Conservation (phyloP, 371 early-diverging fungal species). For the Syncephalis fuscata region DNA sequence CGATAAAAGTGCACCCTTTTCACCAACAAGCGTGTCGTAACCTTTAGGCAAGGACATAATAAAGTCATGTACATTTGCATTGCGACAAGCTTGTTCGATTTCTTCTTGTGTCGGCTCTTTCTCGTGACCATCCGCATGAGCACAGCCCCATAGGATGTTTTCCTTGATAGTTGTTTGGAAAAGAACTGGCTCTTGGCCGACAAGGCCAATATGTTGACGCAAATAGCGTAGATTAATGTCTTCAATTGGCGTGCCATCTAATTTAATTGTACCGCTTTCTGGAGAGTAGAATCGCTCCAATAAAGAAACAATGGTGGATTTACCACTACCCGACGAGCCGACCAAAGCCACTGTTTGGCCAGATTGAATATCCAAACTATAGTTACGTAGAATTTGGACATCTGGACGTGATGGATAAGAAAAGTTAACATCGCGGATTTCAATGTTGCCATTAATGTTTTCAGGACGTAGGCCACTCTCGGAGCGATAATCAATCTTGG, state of each 20-base stretch:
- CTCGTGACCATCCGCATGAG: slow-evolving; percentile 15
- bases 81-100: slow-evolving; percentile 25
- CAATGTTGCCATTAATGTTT: slow-evolving; percentile 41
- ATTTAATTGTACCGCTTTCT: slow-evolving; percentile 28
- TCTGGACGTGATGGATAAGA: slow-evolving; percentile 59
- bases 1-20: slow-evolving; percentile 31
- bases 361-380: slow-evolving; percentile 41
- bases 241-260: slow-evolving; percentile 56
- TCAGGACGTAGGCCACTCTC: slow-evolving; percentile 29
- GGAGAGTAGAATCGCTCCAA: slow-evolving; percentile 84
- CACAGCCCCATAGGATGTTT: slow-evolving; percentile 52
- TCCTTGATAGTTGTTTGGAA: slow-evolving; percentile 66
- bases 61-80: slow-evolving; percentile 59
- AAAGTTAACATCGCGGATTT: slow-evolving; percentile 50
- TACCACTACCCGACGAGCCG: slow-evolving; percentile 76
- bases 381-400: slow-evolving; percentile 37
- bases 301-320: slow-evolving; percentile 76
- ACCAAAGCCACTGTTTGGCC: slow-evolving; percentile 66
- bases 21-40: slow-evolving; percentile 53
- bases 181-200: slow-evolving; percentile 78
- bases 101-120: slow-evolving; percentile 10
- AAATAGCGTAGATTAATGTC: slow-evolving; percentile 50
- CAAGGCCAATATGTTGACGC: slow-evolving; percentile 66
- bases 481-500: slow-evolving; percentile 37
- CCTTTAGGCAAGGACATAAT: slow-evolving; percentile 51